Evolutionary conservation across 441 rosid genomes (phyloP).

Genomic region (Adansonia madagascariensis): DNA sequence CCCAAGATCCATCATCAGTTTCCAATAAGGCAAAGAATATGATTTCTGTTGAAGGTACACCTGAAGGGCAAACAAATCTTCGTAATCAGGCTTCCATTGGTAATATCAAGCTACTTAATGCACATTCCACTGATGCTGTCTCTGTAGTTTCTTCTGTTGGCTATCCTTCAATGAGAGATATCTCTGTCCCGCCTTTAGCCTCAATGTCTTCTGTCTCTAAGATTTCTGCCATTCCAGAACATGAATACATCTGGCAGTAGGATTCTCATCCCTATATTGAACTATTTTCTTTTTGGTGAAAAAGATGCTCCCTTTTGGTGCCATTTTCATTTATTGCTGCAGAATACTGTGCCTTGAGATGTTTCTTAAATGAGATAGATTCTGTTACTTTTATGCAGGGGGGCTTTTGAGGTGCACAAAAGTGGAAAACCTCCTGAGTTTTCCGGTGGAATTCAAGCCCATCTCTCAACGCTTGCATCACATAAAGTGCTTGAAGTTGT

Average conservation of each 20-base stretch:
- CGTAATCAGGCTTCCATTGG: constrained; percentile 40
- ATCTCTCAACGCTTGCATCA: constrained; percentile 82
- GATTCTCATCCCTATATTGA: constrained; percentile 43
- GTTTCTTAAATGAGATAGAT: constrained; percentile 15
- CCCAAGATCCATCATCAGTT: constrained; percentile 53
- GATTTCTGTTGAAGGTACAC: constrained; percentile 51
- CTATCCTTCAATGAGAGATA: constrained; percentile 40
- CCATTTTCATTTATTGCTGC: neutral
- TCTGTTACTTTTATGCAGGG: constrained; percentile 54
- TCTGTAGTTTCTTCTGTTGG: constrained; percentile 40
- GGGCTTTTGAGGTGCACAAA: constrained; percentile 68
- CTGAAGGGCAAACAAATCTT: constrained; percentile 44
- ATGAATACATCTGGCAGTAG: constrained; percentile 91
- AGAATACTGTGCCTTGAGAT: constrained; percentile 21
- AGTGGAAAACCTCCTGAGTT: constrained; percentile 51
- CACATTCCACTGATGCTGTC: constrained; percentile 39
- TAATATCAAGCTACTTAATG: constrained; percentile 45
- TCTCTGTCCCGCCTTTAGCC: constrained; percentile 35
- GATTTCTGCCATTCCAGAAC: constrained; percentile 73
- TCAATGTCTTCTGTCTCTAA: constrained; percentile 35
- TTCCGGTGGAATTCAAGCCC: constrained; percentile 85
- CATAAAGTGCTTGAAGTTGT: constrained; percentile 82
- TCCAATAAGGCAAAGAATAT: constrained; percentile 44
- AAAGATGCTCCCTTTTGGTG: constrained; percentile 14
- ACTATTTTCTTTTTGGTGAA: constrained; percentile 19